Evolutionary conservation across 1,284 basidiomycete genomes (phyloP).

Genomic region (Tilletia indica): DNA sequence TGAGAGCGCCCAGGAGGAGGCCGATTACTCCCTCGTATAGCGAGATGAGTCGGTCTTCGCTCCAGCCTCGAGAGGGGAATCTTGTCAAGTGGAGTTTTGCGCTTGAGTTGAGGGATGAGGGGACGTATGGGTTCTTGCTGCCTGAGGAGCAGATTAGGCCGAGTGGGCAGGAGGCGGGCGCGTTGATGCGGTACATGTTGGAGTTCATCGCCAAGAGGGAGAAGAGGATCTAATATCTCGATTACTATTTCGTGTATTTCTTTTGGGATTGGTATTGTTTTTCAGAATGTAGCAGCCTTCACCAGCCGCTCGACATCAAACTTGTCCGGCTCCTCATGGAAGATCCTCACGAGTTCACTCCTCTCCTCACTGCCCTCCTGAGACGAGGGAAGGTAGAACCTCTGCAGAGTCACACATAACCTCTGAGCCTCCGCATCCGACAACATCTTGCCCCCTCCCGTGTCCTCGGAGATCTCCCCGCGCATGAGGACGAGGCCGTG

Average conservation of each 20-base stretch:
- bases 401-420: constrained; percentile 45
- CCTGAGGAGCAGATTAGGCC: constrained; percentile 73
- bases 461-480: constrained; percentile 74
- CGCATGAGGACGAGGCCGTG: constrained; percentile 83
- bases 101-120: constrained; percentile 76
- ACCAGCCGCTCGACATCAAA: constrained; percentile 47
- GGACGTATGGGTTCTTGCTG: constrained; percentile 76
- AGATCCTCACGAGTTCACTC: constrained; percentile 38
- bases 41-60: not conserved
- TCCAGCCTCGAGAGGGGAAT: constrained; percentile 4
- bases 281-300: constrained; percentile 27
- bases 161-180: constrained; percentile 58
- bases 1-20: not conserved
- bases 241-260: too few relatives aligned
- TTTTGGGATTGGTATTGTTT: not conserved
- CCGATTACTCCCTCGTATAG: not conserved
- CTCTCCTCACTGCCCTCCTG: constrained; percentile 28
- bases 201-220: constrained; percentile 29
- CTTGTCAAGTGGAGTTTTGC: constrained; percentile 73
- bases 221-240: not conserved
- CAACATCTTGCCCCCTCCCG: constrained; percentile 36
- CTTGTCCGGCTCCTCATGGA: constrained; percentile 39
- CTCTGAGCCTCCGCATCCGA: constrained; percentile 54
- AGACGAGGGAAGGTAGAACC: constrained; percentile 46
- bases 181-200: constrained; percentile 30